These are phyloP conservation scores for Dactylonectria estremocensis DNA, from an alignment of 2,329 filamentous ascomycete species.

Conservation along the genomic window DNA sequence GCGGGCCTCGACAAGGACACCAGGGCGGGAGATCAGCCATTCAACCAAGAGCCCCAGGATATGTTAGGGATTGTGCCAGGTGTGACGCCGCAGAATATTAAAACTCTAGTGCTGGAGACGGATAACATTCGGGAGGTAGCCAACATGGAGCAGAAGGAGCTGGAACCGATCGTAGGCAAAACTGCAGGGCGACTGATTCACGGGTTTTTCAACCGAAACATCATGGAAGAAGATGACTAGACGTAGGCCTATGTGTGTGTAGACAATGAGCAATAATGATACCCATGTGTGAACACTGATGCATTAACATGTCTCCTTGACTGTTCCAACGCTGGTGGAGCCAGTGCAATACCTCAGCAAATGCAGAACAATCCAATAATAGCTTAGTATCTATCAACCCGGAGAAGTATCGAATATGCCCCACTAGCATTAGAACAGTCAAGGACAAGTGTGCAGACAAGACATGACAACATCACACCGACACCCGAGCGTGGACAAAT, in stretches of 20 bases:
- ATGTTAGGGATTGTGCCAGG: slow-evolving; percentile 91
- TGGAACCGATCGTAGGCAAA: slow-evolving; percentile 82
- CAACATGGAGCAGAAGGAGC: slow-evolving; percentile 83
- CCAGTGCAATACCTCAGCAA: no score
- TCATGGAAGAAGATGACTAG: slow-evolving; percentile 66
- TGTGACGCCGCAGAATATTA: slow-evolving; percentile 84
- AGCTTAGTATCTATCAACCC: no score
- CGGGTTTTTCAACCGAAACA: slow-evolving; percentile 82
- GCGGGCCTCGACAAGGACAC: slow-evolving; percentile 77
- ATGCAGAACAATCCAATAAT: no score
- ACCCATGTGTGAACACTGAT: slow-evolving; percentile 18
- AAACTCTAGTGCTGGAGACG: slow-evolving; percentile 78
- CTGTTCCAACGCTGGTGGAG: no score
- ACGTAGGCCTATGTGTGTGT: not conserved
- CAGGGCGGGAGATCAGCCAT: slow-evolving; percentile 77
- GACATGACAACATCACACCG: no score
- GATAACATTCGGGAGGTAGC: slow-evolving; percentile 86
- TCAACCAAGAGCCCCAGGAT: slow-evolving; percentile 89
- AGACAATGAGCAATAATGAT: slow-evolving; percentile 26
- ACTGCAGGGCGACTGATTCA: slow-evolving; percentile 83
- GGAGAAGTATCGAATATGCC: no score
- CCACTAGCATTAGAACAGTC: no score
- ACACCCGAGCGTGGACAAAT: not conserved
- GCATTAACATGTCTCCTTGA: no score
- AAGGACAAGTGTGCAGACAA: no score